A percentile compares a stretch with the other conserved stretches of the same genome.
Conservation (phyloP, 495 filamentous ascomycete species). For the Glutinoglossum americanum region DNA sequence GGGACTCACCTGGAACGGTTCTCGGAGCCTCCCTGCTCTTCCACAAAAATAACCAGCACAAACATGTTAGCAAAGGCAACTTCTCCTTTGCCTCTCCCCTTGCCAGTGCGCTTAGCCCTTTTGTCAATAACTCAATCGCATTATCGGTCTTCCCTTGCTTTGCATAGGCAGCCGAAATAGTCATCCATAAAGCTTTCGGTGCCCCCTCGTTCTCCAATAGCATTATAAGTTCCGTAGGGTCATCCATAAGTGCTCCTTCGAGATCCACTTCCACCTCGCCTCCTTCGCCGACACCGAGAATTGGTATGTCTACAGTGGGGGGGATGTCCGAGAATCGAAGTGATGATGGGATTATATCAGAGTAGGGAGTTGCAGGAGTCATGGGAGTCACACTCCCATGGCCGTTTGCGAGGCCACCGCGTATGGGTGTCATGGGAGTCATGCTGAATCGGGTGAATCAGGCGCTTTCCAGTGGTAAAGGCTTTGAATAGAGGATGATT, state of each 20-base stretch:
- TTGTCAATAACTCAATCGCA: slow-evolving; percentile 80
- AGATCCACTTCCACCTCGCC: slow-evolving; percentile 80
- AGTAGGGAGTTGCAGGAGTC: background rate
- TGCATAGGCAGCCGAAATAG: slow-evolving; percentile 87
- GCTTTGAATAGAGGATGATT: background rate
- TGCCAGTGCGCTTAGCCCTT: slow-evolving; percentile 54
- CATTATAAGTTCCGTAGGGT: slow-evolving; percentile 86
- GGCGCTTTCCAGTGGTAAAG: background rate
- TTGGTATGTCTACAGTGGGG: slow-evolving; percentile 72
- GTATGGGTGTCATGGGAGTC: background rate
- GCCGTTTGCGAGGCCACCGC: background rate
- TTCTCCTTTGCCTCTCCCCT: slow-evolving; percentile 58
- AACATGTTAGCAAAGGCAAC: slow-evolving; percentile 56
- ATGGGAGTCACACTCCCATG: background rate
- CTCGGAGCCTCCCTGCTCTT: slow-evolving; percentile 85
- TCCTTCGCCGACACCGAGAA: slow-evolving; percentile 53
- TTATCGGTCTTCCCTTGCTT: slow-evolving; percentile 84
- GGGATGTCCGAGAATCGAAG: slow-evolving; percentile 76
- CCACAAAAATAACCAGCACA: slow-evolving; percentile 83
- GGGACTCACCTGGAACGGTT: slow-evolving; percentile 14
- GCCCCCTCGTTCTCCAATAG: slow-evolving; percentile 82
- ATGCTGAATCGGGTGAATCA: background rate
- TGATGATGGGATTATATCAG: slow-evolving; percentile 3
- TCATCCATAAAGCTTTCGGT: slow-evolving; percentile 80
- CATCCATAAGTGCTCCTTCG: slow-evolving; percentile 60